phyloP scores from a whole-genome alignment of 805 yeast species.

The Sugiyamaella lignohabitans region DNA sequence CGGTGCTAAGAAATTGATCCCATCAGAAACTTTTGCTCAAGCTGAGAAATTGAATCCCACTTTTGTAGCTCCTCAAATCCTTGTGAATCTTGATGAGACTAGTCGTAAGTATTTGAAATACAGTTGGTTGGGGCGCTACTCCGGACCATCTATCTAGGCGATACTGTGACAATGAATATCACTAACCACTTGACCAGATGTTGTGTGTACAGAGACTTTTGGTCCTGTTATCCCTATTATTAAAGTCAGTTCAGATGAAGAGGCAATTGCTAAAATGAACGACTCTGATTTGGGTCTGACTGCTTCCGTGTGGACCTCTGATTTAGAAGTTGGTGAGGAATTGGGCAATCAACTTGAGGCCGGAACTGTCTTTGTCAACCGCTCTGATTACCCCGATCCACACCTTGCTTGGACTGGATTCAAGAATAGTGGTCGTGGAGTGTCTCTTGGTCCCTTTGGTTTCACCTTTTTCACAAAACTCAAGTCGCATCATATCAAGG shows the following conservation, averaged over 20 bases:
- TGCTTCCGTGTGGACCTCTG: slow-evolving; percentile 76
- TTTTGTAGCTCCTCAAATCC: slow-evolving; percentile 69
- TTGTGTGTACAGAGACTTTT: slow-evolving; percentile 78
- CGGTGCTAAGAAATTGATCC: slow-evolving; percentile 46
- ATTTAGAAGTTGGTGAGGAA: slow-evolving; percentile 59
- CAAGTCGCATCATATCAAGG: slow-evolving; percentile 32
- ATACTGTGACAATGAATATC: no score
- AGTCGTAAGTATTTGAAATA: slow-evolving; percentile 32
- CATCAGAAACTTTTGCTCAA: slow-evolving; percentile 50
- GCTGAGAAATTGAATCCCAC: slow-evolving; percentile 76
- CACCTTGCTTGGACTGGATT: slow-evolving; percentile 71
- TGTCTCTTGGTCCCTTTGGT: slow-evolving; percentile 63
- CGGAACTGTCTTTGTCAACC: slow-evolving; percentile 60
- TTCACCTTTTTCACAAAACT: slow-evolving; percentile 36
- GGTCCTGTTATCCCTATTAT: slow-evolving; percentile 81
- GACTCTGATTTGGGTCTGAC: slow-evolving; percentile 78
- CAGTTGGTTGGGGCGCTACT: no score
- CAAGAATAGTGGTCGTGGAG: slow-evolving; percentile 65
- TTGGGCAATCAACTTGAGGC: slow-evolving; percentile 54
- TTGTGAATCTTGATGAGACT: slow-evolving; percentile 64
- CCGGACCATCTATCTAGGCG: no score
- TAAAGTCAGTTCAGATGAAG: slow-evolving; percentile 67
- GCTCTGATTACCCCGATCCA: slow-evolving; percentile 58
- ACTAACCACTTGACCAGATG: slow-evolving; percentile 51
- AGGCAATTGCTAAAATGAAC: slow-evolving; percentile 68